Base-by-base conservation (phyloP, 2,329 filamentous ascomycete genomes). In the Cytospora piceae region DNA sequence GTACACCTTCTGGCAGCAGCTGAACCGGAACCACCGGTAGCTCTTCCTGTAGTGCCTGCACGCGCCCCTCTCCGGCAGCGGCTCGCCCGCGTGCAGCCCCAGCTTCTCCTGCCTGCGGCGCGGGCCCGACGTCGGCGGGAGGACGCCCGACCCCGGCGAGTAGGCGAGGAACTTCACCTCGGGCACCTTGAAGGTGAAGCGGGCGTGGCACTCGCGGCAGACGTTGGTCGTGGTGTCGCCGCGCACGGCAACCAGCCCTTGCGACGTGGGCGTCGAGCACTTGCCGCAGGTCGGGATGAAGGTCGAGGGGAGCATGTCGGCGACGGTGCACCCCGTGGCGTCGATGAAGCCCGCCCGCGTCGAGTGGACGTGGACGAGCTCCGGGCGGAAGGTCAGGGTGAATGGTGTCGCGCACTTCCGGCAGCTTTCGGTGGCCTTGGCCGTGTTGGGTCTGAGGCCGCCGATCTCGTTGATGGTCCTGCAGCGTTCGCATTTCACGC, bases 271-370 rank as follows among this genome's bases (percentile, higher is more conserved):
- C 0, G 88, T 90, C 34, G 92, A 95, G 77, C 92, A 96, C 72
- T 85, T 83, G 1, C 85, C 83, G 75, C 92, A 96, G 0, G 90
- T 94, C 20, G 92, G 92, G 34, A 91, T 79, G 78, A 96, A 94
- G 51, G 87, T 88, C 76, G 90, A 93, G 64, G 90, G 89, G 14
- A 95, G 84, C 81, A 95, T 85, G 73, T 95, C 92, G 55, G 87
- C 82, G 11, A 92, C 84, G 7, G 87, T 89, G 77, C 91, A 94
- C 20, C 90, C 91, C 31, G 89, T 85, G 12, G 92, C 77, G 74
- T 95, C 91, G 65, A 96, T 77, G 74, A 94, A 94, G 5, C 92
- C 92, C 15, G 91, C 91, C 65, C 91, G 82, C n/a, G 85, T 83
- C 4, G 90, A 92, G 77, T 89, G 85, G 61, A 85, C 81, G 76